These are phyloP conservation scores for Boletellus emodensis DNA, from an alignment of 768 basidiomycete genomes.

Conservation along the genomic window DNA sequence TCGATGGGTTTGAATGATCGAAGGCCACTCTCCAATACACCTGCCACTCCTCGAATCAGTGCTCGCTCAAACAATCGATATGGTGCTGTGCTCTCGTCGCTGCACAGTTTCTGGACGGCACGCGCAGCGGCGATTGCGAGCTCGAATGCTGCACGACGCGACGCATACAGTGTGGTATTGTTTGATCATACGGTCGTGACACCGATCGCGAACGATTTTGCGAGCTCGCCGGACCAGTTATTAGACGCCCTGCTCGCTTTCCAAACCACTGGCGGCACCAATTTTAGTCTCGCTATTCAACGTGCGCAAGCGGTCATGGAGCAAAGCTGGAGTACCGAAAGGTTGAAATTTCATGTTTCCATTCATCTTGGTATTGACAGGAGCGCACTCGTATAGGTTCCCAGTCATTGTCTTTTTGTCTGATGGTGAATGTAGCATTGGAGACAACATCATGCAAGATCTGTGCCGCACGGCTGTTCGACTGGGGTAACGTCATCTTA, in stretches of 20 bases:
- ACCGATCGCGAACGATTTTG: conserved; percentile 44
- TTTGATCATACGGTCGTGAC: conserved; percentile 32
- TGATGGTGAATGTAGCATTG: conserved; percentile 45
- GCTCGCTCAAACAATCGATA: conserved; percentile 43
- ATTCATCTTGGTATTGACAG: not conserved
- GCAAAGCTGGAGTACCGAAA: conserved; percentile 46
- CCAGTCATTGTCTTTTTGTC: conserved; percentile 39
- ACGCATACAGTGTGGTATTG: conserved; percentile 54
- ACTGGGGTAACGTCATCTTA: conserved; percentile 37
- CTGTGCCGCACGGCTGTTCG: conserved; percentile 40
- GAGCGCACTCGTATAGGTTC: conserved; percentile 2
- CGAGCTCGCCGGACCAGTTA: conserved; percentile 42
- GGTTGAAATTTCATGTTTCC: conserved; percentile 26
- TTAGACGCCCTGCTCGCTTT: conserved; percentile 36
- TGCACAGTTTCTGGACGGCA: conserved; percentile 55
- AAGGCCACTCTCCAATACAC: conserved; percentile 42
- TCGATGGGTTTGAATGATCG: conserved; percentile 47
- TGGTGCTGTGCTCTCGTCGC: conserved; percentile 55
- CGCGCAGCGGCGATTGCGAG: conserved; percentile 37
- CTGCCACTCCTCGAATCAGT: conserved; percentile 37
- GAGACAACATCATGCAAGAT: conserved; percentile 36
- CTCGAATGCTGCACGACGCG: conserved; percentile 35
- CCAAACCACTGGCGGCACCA: conserved; percentile 35
- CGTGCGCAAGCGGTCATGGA: conserved; percentile 39
- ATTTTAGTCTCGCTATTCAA: conserved; percentile 40